A percentile compares a stretch with the other conserved stretches of the same genome.
phyloP scores from a whole-genome alignment of 805 yeast species.

The Clavispora phyllophila region DNA sequence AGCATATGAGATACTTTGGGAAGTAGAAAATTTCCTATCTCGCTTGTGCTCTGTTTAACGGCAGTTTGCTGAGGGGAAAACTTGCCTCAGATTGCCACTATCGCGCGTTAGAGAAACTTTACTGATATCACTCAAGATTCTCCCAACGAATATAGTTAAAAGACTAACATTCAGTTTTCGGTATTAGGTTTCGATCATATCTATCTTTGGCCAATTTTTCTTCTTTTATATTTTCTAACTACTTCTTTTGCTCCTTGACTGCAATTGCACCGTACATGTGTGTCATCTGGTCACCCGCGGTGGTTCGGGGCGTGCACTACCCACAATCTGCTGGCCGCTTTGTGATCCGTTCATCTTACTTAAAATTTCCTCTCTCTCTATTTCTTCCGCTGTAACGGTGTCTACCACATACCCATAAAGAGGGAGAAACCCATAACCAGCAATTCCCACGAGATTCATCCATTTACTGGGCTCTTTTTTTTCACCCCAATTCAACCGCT shows the following conservation, averaged over 20 bases:
- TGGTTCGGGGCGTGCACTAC: neutral
- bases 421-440: neutral
- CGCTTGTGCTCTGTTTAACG: neutral
- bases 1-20: too few relatives aligned
- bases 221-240: neutral
- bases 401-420: neutral
- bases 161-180: too few relatives aligned
- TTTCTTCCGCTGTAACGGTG: conserved; percentile 1
- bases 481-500: neutral
- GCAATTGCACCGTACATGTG: neutral
- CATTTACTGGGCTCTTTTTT: neutral
- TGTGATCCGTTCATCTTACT: neutral
- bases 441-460: neutral
- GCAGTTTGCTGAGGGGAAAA: neutral
- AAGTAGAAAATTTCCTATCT: too few relatives aligned
- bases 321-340: neutral
- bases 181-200: too few relatives aligned
- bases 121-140: too few relatives aligned
- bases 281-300: neutral
- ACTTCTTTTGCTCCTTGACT: neutral
- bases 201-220: neutral
- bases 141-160: too few relatives aligned
- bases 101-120: neutral
- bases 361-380: neutral
- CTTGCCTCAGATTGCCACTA: neutral